Percentiles rank a stretch among this genome's conserved stretches.
Conservation (phyloP, 1,284 basidiomycete species). For the Boletus sp. region DNA sequence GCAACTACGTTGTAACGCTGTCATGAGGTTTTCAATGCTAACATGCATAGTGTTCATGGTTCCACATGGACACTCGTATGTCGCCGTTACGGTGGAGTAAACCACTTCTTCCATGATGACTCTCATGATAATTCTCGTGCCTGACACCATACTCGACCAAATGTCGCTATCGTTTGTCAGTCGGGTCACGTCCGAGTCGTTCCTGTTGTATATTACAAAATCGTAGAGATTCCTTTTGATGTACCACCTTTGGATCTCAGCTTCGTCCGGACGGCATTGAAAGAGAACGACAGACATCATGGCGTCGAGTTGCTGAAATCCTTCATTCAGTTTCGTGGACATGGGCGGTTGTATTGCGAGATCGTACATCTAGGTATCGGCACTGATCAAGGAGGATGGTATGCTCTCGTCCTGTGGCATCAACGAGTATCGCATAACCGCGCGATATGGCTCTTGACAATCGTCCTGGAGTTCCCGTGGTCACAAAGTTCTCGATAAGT, state of each 20-base stretch:
- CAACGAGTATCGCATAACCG: conserved; percentile 3
- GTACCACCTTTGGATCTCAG: conserved; percentile 8
- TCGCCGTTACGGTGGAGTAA: not conserved
- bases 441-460: conserved; percentile 2
- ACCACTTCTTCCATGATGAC: not conserved
- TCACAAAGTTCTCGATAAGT: not conserved
- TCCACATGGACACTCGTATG: conserved; percentile 8
- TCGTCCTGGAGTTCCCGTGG: not conserved
- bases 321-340: not conserved
- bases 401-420: conserved; percentile 9
- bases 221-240: conserved; percentile 7
- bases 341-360: too few relatives aligned
- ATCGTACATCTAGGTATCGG: conserved; percentile 4
- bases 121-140: conserved; percentile 6
- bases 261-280: conserved; percentile 1
- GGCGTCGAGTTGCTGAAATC: not conserved
- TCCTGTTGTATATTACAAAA: conserved; percentile 1
- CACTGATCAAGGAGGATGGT: conserved; percentile 3
- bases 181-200: not conserved
- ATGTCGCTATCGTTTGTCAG: conserved; percentile 5
- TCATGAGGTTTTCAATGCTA: not conserved
- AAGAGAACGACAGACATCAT: not conserved
- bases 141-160: conserved; percentile 3
- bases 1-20: not conserved
- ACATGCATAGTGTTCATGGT: not conserved